Evolutionary conservation across 805 yeast genomes (phyloP).

Genomic region (Pachysolen tannophilus): DNA sequence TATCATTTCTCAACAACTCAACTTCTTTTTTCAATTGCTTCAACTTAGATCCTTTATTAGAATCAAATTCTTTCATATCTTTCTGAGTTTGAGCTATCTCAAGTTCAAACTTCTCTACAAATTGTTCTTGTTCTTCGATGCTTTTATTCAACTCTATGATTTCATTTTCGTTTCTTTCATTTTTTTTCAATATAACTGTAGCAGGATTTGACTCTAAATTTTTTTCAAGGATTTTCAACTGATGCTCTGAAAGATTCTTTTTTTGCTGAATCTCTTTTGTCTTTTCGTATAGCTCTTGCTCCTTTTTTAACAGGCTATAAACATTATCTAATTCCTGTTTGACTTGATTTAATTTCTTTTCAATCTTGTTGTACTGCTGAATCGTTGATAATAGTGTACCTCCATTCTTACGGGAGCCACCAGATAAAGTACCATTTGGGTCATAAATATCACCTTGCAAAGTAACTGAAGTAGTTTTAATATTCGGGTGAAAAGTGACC

Average conservation of each 20-base stretch:
- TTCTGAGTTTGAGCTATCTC: conserved; percentile 51
- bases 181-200: conserved; percentile 43
- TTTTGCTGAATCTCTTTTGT: conserved; percentile 54
- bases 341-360: conserved; percentile 28
- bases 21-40: conserved; percentile 54
- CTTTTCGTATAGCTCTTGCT: conserved; percentile 34
- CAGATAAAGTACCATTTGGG: conserved; percentile 92
- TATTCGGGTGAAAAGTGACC: conserved; percentile 80
- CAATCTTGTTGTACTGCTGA: conserved; percentile 51
- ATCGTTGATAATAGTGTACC: conserved; percentile 55
- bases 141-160: conserved; percentile 31
- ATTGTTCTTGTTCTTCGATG: conserved; percentile 27
- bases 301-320: conserved; percentile 30
- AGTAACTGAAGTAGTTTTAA: conserved; percentile 78
- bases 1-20: conserved; percentile 26
- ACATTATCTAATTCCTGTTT: conserved; percentile 35
- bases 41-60: conserved; percentile 75
- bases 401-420: conserved; percentile 72
- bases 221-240: conserved; percentile 45
- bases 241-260: conserved; percentile 49
- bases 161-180: conserved; percentile 36
- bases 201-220: conserved; percentile 50
- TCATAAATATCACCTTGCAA: conserved; percentile 91
- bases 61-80: conserved; percentile 76
- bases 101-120: conserved; percentile 22